These are phyloP conservation scores for Phytophthora rubi DNA, from an alignment of 352 stramenopile species.

Conservation along the genomic window DNA sequence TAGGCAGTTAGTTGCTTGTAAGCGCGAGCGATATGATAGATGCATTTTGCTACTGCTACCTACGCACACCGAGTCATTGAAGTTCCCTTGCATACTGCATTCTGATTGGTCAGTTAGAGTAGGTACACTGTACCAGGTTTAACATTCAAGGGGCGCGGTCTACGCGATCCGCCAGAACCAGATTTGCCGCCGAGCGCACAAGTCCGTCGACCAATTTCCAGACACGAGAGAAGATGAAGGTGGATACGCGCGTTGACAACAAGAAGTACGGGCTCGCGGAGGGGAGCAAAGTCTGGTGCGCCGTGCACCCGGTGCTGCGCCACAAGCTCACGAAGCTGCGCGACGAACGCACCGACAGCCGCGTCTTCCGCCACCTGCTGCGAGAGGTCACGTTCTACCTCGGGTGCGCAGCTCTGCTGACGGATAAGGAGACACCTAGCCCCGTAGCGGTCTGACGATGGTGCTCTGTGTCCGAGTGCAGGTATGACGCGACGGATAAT, in stretches of 20 bases:
- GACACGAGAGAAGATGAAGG: slow-evolving; percentile 50
- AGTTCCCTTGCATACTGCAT: slow-evolving; percentile 14
- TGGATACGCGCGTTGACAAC: slow-evolving; percentile 70
- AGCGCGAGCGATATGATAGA: slow-evolving; percentile 11
- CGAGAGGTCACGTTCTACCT: slow-evolving; percentile 98
- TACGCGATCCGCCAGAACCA: slow-evolving; percentile 18
- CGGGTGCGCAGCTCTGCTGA: slow-evolving; percentile 70
- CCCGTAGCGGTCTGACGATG: background rate
- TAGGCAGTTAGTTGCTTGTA: slow-evolving; percentile 22
- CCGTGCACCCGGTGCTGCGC: slow-evolving; percentile 91
- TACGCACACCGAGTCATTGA: slow-evolving; percentile 24
- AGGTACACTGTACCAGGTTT: background rate
- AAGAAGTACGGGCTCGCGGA: slow-evolving; percentile 64
- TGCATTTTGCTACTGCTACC: slow-evolving; percentile 12
- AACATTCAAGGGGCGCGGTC: slow-evolving; percentile 15
- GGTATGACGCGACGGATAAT: slow-evolving; percentile 84
- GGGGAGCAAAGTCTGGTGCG: slow-evolving; percentile 83
- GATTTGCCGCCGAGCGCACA: slow-evolving; percentile 9
- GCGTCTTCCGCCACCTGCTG: slow-evolving; percentile 95
- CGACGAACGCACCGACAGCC: slow-evolving; percentile 92
- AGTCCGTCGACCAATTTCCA: slow-evolving; percentile 1
- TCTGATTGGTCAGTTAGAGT: slow-evolving; percentile 20
- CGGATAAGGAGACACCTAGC: slow-evolving; percentile 1
- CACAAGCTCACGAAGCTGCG: slow-evolving; percentile 98
- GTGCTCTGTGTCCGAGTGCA: slow-evolving; percentile 21